Evolutionary conservation across 768 basidiomycete species (phyloP), one percentile per base, ranked within the genome.

Genomic region (Boletus tylopilopsis): DNA sequence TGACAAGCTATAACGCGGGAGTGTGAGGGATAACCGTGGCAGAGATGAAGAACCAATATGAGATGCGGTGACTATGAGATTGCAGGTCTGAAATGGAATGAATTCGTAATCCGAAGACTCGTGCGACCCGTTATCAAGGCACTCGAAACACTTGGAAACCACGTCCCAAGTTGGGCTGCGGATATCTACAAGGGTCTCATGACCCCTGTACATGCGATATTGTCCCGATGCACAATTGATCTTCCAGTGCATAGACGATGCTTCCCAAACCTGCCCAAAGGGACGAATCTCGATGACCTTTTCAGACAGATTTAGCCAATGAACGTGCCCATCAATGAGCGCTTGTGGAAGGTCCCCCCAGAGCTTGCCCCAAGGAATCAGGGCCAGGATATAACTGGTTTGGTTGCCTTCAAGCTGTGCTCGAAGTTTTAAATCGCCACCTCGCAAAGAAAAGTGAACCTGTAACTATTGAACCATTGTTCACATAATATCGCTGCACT

Each of bases 221-320:
- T 10, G 29, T 30, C 13, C 29, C 5, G 29, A 30, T 25, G 39
- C 2, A 5, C 41, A 41, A 15, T 44, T 32, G 9, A 67, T 43
- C 13, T 6, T 37, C 66, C 67, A 67, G 24, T 68, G 49, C 3
- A 41, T 42, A 0, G 37, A 10, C 0, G 59, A 64, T 2, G 35
- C 23, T 9, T 50, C 37, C 67, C 65, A 68, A 2, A 47, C 10
- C 10, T 29, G 30, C 7, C 55, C 25, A 0, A 52, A 33, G 13
- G 59, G 57, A 0, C 59, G 55, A 15, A 68, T 53, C 25, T 68
- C 68, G 2, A 68, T 57, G 11, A 38, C 34, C 2, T 24, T 7
- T 0, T 40, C 41, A 5, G 46, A 18, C 0, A 64, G 33, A 25
- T 60, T 51, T 10, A 68, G 42, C 65, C 65, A 68, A 35, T 65